Base-by-base conservation (phyloP, 1,139 yeast species). In the Saccharomycopsis crataegensis region DNA sequence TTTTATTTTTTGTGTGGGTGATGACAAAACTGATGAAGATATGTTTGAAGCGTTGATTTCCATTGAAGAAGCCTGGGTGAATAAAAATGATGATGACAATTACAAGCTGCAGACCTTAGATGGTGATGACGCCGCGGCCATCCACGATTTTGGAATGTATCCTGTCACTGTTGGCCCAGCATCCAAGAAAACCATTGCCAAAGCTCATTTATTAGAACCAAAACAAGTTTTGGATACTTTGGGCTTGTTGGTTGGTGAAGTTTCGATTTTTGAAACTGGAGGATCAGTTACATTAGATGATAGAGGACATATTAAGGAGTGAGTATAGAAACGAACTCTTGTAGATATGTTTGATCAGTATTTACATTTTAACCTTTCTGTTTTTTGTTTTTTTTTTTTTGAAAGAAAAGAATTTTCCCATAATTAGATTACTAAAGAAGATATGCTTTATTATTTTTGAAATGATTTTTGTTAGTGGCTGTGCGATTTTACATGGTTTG, bases 91-190 rank as follows among this genome's bases (percentile, higher is more conserved):
- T 2, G 28, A 22, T 22, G 28, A 33, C 62, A 61, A 34, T 60
- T 58, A 45, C 64, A 22, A 22, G 4, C 28, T 22, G 28, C 32
- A 43, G 28, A 3, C 11, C 3, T 2, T 33, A 9, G 33, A 67
- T 17, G 28, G 11, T 7, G 75, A 77, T 8, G 69, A 66, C 55
- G 76, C 79, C 62, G 62, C 67, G 11, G 40, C 11, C 3, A 17
- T 4, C 12, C 36, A 31, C 1, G 36, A 75, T 44, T 82, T 76
- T 62, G 93, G 93, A 2, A 74, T 87, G 28, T 91, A 83, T 65
- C 91, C 98, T 0, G 93, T 89, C 38, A 88, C 96, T 17, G 96
- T 93, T 47, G 99, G 99, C 0, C 96, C 98, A 2, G 95, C 97
- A 1, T 83, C 90, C 22, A 91, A 91, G 66, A 77, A 81, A 62